Evolutionary conservation across 2,329 filamentous ascomycete genomes (phyloP), one percentile per base, ranked within the genome.

Genomic region (Fusarium sulawesiense): DNA sequence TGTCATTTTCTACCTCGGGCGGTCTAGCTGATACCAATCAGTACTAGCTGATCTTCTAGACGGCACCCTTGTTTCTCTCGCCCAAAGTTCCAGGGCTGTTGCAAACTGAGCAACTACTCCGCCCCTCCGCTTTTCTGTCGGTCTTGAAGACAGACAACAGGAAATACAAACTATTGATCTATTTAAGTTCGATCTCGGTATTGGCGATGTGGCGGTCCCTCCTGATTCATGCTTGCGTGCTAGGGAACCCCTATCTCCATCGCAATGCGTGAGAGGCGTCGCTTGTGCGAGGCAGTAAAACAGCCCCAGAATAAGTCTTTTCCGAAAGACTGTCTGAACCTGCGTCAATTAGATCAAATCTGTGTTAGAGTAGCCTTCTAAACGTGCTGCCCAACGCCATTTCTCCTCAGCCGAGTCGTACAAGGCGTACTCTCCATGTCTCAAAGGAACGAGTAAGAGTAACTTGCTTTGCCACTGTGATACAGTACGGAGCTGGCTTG

Each of bases 1-100:
- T 68, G 64, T 70, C 67, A 70, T 56, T 44, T 37, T 54, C 49
- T 49, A 29, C 61, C 45, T 46, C 53, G 55, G 54, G 34, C 29
- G 47, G 49, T 53, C 34, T 53, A 64, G 45, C 27, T 21, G 42
- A 49, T 30, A 53, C 42, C 21, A 25, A 40, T 37, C 42, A 53
- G 37, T 37, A 23, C 46, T 65, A 64, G 62, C 56, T 66, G n/a
- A 40, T 48, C 46, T 56, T 56, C 55, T 51, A 44, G 59, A 67
- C 30, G 46, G 20, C 9, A 47, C 56, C 53, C 63, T 21, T 53
- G 63, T 45, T 21, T 48, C 40, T 47, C 25, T 66, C 50, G 20
- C 49, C 42, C 44, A 50, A 45, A 40, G 30, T 51, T 66, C 61
- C 62, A 66, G 48, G 63, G 63, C 62, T 61, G 34, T 55, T 66